These are phyloP conservation scores for Pythium aphanidermatum DNA, from an alignment of 352 stramenopile genomes.

Conservation along the genomic window DNA sequence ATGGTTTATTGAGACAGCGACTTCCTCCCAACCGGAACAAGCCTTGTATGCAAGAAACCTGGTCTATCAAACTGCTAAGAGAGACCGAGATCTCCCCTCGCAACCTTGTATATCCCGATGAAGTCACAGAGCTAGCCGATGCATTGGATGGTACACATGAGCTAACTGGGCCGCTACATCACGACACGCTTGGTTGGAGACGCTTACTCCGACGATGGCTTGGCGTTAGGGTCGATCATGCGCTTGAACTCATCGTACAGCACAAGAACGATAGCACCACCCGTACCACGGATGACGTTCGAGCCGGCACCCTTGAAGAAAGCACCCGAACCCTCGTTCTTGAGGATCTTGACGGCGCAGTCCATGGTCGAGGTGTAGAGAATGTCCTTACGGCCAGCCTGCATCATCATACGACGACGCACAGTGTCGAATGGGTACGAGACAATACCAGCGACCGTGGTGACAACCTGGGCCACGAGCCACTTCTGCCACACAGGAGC, in stretches of 20 bases:
- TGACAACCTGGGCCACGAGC: constrained; percentile 89
- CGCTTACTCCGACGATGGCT: constrained; percentile 49
- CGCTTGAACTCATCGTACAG: constrained; percentile 99
- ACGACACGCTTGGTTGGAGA: constrained; percentile 18
- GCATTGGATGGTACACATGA: constrained; percentile 9
- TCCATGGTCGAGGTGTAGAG: constrained; percentile 97
- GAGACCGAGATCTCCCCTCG: background rate
- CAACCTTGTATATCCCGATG: constrained; percentile 12
- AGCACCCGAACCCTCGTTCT: constrained; percentile 92
- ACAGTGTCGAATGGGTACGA: constrained; percentile 97
- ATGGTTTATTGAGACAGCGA: constrained; percentile 14
- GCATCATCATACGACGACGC: constrained; percentile 96
- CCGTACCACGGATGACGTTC: constrained; percentile 98
- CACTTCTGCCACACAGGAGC: constrained; percentile 89
- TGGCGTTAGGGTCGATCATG: constrained; percentile 52
- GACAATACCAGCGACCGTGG: constrained; percentile 88
- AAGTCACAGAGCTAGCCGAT: constrained; percentile 6
- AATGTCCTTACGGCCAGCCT: constrained; percentile 95
- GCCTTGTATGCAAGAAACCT: constrained; percentile 18
- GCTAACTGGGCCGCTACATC: constrained; percentile 19
- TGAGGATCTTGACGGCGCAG: constrained; percentile 96
- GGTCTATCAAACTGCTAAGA: constrained; percentile 27
- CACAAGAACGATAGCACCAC: constrained; percentile 97
- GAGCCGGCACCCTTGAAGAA: constrained; percentile 99
- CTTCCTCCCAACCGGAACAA: too few relatives aligned